These are phyloP conservation scores for Silene conica DNA, from an alignment of 148 eudicot species.

Conservation along the genomic window DNA sequence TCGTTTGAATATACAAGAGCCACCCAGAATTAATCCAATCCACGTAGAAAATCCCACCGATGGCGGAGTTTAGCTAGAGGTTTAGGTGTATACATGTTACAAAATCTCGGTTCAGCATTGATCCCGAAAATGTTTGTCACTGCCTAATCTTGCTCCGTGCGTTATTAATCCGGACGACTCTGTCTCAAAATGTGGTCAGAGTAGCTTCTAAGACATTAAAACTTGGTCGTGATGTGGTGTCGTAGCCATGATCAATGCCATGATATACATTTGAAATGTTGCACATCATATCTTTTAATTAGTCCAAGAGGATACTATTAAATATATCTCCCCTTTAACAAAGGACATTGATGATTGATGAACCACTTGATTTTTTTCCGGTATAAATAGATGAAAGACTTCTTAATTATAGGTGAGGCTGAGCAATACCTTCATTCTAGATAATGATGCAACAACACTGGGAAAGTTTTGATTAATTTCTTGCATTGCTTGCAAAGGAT, in stretches of 20 bases:
- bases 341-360: background rate
- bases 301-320: background rate
- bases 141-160: too few species aligned
- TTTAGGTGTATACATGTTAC: too few species aligned
- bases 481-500: constrained; percentile 94
- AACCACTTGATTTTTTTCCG: background rate
- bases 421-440: constrained; percentile 79
- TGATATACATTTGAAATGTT: background rate
- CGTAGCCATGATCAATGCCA: too few species aligned
- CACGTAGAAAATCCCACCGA: background rate
- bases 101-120: too few species aligned
- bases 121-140: too few species aligned
- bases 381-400: background rate
- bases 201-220: background rate
- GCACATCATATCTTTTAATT: constrained; percentile 1
- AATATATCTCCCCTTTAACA: background rate
- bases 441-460: constrained; percentile 87
- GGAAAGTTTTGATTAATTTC: constrained; percentile 98
- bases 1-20: background rate
- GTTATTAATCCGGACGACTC: too few species aligned
- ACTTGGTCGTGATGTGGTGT: background rate
- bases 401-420: constrained; percentile 1
- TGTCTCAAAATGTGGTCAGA: background rate
- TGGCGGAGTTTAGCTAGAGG: background rate
- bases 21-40: background rate